phyloP scores from a whole-genome alignment of 495 filamentous ascomycete species.

The Neurospora sp. region DNA sequence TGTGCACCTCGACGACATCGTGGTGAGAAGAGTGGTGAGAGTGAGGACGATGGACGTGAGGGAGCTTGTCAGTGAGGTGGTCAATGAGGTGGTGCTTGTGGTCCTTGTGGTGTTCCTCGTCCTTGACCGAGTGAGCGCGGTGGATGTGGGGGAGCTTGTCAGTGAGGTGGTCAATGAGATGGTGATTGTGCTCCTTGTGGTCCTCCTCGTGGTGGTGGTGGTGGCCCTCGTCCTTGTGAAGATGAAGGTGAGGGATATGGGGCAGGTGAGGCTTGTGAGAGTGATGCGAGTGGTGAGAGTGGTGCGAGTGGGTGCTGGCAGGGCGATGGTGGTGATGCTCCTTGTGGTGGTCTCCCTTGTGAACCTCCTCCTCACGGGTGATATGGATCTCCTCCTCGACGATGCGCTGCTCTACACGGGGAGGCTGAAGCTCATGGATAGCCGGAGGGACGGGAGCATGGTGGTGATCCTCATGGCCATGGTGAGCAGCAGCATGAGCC shows the following conservation, averaged over 20 bases:
- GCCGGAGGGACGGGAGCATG: not conserved
- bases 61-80: not conserved
- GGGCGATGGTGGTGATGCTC: conserved; percentile 41
- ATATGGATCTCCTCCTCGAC: conserved; percentile 75
- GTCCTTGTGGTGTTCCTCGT: conserved; percentile 42
- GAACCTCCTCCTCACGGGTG: conserved; percentile 50
- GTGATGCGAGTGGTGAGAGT: conserved; percentile 17
- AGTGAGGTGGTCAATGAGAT: not conserved
- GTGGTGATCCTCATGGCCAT: conserved; percentile 82
- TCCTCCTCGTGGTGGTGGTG: conserved; percentile 39
- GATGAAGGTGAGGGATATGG: not conserved
- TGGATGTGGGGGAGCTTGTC: not conserved
- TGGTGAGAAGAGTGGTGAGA: conserved; percentile 28
- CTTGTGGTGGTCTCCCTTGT: not conserved
- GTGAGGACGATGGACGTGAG: not conserved
- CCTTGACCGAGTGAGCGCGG: not conserved
- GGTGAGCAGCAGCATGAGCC: conserved; percentile 31
- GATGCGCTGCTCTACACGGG: conserved; percentile 55
- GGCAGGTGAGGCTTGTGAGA: conserved; percentile 34
- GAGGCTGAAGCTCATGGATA: conserved; percentile 49
- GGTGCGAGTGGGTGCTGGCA: conserved; percentile 37
- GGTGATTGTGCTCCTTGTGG: conserved; percentile 6
- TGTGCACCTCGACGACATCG: conserved; percentile 27
- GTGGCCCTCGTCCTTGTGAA: conserved; percentile 32
- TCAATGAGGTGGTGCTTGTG: not conserved